Conservation (phyloP, 352 stramenopile species). For the Globisporangium splendens region DNA sequence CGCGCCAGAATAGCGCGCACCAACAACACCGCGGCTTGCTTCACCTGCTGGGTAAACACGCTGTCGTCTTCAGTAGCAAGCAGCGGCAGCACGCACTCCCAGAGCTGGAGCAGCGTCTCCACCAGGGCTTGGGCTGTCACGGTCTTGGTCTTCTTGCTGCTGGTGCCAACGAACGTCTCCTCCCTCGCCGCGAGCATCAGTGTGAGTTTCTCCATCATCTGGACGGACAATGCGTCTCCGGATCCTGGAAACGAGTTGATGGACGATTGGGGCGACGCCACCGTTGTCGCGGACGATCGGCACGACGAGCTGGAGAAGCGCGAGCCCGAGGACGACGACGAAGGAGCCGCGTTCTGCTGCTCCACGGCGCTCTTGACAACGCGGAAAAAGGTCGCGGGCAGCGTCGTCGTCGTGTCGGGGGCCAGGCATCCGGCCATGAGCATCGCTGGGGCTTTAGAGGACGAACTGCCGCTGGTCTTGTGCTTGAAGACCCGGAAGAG, state of each 20-base stretch:
- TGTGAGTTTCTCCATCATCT: slow-evolving; percentile 32
- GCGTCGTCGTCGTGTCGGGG: neutral
- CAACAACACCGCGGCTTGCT: slow-evolving; percentile 27
- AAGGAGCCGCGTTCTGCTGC: slow-evolving; percentile 2
- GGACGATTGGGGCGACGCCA: slow-evolving; percentile 1
- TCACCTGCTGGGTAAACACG: neutral
- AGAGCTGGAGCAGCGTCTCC: slow-evolving; percentile 54
- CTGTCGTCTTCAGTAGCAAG: slow-evolving; percentile 20
- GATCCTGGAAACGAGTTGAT: too few relatives aligned
- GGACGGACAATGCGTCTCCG: too few relatives aligned
- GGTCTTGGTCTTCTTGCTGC: too few relatives aligned
- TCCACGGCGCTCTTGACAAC: slow-evolving; percentile 1
- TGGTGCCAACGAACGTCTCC: slow-evolving; percentile 7
- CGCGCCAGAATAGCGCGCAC: slow-evolving; percentile 39
- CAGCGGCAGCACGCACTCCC: slow-evolving; percentile 50
- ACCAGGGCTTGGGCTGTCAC: slow-evolving; percentile 32
- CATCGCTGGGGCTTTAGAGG: slow-evolving; percentile 14
- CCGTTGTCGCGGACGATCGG: slow-evolving; percentile 9
- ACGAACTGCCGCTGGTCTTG: slow-evolving; percentile 9
- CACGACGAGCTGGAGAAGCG: slow-evolving; percentile 11
- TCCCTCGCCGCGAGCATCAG: slow-evolving; percentile 19
- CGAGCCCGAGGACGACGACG: slow-evolving; percentile 3
- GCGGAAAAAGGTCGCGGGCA: slow-evolving; percentile 33
- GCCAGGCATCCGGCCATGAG: slow-evolving; percentile 12
- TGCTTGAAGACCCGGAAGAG: slow-evolving; percentile 36